These are phyloP conservation scores for Mycena vitilis DNA, from an alignment of 768 basidiomycete genomes.

Conservation along the genomic window DNA sequence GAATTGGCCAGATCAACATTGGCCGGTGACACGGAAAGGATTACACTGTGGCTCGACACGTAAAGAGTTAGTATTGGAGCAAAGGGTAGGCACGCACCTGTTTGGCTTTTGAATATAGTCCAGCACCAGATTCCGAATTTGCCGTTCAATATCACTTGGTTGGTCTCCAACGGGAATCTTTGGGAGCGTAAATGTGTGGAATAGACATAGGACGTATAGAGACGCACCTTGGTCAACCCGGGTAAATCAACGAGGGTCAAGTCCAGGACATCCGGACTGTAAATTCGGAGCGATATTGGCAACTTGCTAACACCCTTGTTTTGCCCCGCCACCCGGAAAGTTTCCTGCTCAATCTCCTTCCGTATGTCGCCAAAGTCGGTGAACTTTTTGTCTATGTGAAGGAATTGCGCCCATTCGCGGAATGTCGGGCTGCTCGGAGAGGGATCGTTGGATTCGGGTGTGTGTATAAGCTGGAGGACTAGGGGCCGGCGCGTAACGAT, in stretches of 20 bases:
- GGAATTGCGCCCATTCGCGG: slow-evolving; percentile 96
- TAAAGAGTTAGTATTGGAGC: not conserved
- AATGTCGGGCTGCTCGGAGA: slow-evolving; percentile 60
- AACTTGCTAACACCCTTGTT: slow-evolving; percentile 98
- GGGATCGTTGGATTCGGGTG: slow-evolving; percentile 69
- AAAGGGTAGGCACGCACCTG: slow-evolving; percentile 63
- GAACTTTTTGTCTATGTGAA: slow-evolving; percentile 95
- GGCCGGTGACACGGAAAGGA: slow-evolving; percentile 95
- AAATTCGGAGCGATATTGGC: slow-evolving; percentile 95
- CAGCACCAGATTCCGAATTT: slow-evolving; percentile 93
- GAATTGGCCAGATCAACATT: slow-evolving; percentile 99
- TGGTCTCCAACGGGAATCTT: slow-evolving; percentile 97
- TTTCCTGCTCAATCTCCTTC: slow-evolving; percentile 98
- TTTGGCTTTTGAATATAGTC: slow-evolving; percentile 98
- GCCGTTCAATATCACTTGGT: slow-evolving; percentile 96
- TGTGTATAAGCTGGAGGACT: slow-evolving; percentile 95
- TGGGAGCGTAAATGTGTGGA: slow-evolving; percentile 2
- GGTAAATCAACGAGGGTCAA: slow-evolving; percentile 97
- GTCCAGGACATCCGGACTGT: slow-evolving; percentile 95
- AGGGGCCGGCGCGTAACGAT: slow-evolving; percentile 97
- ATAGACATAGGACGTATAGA: not conserved
- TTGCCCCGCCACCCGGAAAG: slow-evolving; percentile 96
- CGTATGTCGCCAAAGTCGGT: slow-evolving; percentile 96
- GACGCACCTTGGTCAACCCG: slow-evolving; percentile 90
- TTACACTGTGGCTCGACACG: slow-evolving; percentile 68